phyloP scores from a whole-genome alignment of 2,329 filamentous ascomycete species.

The Hypoxylon sp. region DNA sequence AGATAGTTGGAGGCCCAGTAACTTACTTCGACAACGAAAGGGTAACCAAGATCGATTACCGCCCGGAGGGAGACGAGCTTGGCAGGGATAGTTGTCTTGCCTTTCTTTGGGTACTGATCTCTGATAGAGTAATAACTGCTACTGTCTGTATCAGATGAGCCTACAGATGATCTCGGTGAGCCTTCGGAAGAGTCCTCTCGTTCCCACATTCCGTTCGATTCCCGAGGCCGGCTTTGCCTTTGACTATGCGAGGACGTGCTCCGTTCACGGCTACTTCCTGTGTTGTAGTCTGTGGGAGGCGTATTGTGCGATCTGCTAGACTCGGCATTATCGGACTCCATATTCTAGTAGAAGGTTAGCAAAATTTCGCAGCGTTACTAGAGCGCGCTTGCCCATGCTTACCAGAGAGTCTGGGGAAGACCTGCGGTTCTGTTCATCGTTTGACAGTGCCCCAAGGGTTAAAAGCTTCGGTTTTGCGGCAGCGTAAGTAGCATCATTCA shows the following conservation, averaged over 20 bases:
- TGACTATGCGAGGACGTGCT: not conserved
- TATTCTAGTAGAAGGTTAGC: conserved; percentile 3
- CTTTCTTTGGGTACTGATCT: conserved; percentile 10
- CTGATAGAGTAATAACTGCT: not conserved
- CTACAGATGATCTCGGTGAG: not conserved
- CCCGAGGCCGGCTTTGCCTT: not conserved
- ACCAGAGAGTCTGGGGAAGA: conserved; percentile 5
- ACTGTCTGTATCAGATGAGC: conserved; percentile 5
- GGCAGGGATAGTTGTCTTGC: conserved; percentile 14
- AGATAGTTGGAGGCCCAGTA: not conserved
- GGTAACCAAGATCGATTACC: conserved; percentile 8
- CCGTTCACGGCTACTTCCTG: not conserved
- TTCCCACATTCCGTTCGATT: not conserved
- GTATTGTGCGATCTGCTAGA: not conserved
- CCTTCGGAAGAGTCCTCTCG: conserved; percentile 4
- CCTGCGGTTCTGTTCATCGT: not conserved
- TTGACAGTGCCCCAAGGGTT: conserved; percentile 7
- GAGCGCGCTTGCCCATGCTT: conserved; percentile 3
- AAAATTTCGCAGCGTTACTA: not conserved
- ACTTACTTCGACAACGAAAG: conserved; percentile 9
- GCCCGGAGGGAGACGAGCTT: conserved; percentile 7
- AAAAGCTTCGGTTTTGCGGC: conserved; percentile 4
- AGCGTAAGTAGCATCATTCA: conserved; percentile 2
- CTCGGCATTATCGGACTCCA: conserved; percentile 8
- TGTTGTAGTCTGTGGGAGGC: not conserved